Conservation (phyloP, 768 basidiomycete species). For the Paxillus involutus region DNA sequence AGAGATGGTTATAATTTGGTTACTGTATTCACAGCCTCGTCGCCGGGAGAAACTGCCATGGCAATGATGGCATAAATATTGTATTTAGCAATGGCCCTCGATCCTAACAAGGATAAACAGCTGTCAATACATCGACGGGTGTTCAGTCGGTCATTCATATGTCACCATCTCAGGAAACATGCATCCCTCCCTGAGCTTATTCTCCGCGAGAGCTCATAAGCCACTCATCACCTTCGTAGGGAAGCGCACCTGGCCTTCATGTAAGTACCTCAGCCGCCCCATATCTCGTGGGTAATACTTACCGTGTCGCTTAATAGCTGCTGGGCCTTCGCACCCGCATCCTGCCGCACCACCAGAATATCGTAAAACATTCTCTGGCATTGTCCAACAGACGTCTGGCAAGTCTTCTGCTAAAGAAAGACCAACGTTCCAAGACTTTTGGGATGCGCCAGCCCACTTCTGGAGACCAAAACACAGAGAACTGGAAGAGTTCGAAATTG, state of each 20-base stretch:
- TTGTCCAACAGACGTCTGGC: conserved; percentile 33
- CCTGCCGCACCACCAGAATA: conserved; percentile 68
- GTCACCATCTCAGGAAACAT: conserved; percentile 12
- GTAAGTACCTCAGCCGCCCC: conserved; percentile 29
- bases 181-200: conserved; percentile 35
- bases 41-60: conserved; percentile 4
- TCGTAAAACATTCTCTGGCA: conserved; percentile 48
- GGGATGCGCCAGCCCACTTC: conserved; percentile 64
- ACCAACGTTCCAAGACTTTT: conserved; percentile 47
- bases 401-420: conserved; percentile 2
- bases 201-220: conserved; percentile 46
- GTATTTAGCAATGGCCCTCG: conserved; percentile 17
- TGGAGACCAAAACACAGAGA: conserved; percentile 52
- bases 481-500: conserved; percentile 59
- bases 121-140: neutral
- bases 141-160: neutral
- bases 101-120: conserved; percentile 23
- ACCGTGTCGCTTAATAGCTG: conserved; percentile 25
- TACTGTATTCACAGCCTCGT: conserved; percentile 14
- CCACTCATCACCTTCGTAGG: conserved; percentile 67
- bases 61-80: neutral
- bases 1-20: neutral
- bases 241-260: conserved; percentile 49
- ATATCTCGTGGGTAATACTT: neutral
- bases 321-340: conserved; percentile 50